Base-by-base conservation (phyloP, 352 stramenopile genomes). In the Pythium phragmitis region DNA sequence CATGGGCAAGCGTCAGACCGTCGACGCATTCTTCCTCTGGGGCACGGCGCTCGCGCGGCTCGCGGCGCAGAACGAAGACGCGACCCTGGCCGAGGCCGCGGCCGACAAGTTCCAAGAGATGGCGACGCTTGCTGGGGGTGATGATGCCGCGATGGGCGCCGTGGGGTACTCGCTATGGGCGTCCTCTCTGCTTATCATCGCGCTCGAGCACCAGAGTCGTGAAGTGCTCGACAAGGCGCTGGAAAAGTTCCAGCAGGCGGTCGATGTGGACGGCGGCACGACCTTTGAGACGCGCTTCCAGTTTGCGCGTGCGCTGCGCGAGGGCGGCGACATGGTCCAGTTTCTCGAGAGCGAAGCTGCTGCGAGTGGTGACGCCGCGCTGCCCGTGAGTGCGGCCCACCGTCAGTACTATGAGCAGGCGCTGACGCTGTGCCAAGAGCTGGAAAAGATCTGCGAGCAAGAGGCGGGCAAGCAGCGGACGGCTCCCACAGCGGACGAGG, bases 31-130 rank as follows among this genome's bases (percentile, higher is more conserved):
- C 62, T 94, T 92, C 63, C 60, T 94, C 21, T 94, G 85, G 85
- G 85, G 85, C 34, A 91, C 83, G 6, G 85, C 85, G 16, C 61
- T 94, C 33, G 76, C 85, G 41, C 83, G 85, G 7, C 66, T 94
- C 16, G 83, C 83, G 41, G 85, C 83, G 23, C 65, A 89, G 46
- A 91, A 92, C 53, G 85, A 91, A 47, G 83, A 94, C 64, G 75
- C 79, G 61, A 88, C 74, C 45, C 67, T 94, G 47, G 85, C 85
- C 0, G 72, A 82, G 51, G 85, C 83, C 7, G 85, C 85, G 3
- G 79, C 75, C 2, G 83, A 94, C 75, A 94, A 94, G 65, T 94
- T 94, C 69, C 62, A 91, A 57, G 70, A 92, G 50, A 92, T 92
- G 76, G 48, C 76, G 62, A n/a, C 67, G 51, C 63, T 89, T 2